Percentiles rank a stretch among this genome's conserved stretches.
phyloP scores from a whole-genome alignment of 345 rosid species.

The Viola odorata region DNA sequence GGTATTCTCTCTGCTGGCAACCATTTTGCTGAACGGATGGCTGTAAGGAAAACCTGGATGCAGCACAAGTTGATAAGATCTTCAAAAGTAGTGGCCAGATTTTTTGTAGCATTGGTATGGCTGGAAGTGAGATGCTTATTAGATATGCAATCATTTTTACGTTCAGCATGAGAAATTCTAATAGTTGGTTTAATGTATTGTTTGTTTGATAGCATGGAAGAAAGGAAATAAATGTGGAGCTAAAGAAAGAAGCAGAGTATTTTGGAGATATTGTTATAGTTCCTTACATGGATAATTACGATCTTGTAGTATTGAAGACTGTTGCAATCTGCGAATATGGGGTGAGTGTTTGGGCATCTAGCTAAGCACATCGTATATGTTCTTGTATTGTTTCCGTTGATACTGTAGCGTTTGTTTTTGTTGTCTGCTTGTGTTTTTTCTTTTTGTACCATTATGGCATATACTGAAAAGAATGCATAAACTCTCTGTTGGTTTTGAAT shows the following conservation, averaged over 20 bases:
- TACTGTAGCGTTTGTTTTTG: too few relatives aligned
- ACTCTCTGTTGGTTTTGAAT: not conserved
- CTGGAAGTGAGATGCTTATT: not conserved
- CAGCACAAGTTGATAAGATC: slow-evolving; percentile 72
- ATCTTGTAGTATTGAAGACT: slow-evolving; percentile 88
- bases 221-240: slow-evolving; percentile 61
- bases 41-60: slow-evolving; percentile 94
- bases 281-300: slow-evolving; percentile 92
- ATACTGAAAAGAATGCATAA: too few relatives aligned
- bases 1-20: slow-evolving; percentile 93
- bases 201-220: slow-evolving; percentile 15
- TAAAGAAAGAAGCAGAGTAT: slow-evolving; percentile 87
- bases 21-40: slow-evolving; percentile 93
- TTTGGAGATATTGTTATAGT: slow-evolving; percentile 83
- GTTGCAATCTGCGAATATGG: slow-evolving; percentile 95
- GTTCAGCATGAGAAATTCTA: not conserved
- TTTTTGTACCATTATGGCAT: too few relatives aligned
- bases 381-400: too few relatives aligned
- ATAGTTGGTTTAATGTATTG: not conserved
- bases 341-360: slow-evolving; percentile 39
- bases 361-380: too few relatives aligned
- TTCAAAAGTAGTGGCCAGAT: slow-evolving; percentile 77
- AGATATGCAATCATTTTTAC: not conserved
- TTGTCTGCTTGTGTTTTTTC: too few relatives aligned
- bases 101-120: slow-evolving; percentile 86